Conservation (phyloP, 176 grass and related monocot species). For the Alloteropsis semialata region DNA sequence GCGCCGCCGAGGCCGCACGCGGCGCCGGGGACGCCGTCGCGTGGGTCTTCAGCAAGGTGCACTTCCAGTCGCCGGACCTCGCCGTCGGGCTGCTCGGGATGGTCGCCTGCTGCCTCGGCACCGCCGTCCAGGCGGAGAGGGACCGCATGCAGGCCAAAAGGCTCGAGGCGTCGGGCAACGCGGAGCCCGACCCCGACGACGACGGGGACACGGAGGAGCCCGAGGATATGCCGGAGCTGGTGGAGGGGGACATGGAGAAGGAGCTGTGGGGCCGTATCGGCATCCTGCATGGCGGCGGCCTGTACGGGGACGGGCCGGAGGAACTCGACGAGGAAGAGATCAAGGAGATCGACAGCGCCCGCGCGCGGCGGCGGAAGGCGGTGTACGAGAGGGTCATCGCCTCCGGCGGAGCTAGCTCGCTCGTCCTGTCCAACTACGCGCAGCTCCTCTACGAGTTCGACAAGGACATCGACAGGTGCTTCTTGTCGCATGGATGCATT, state of each 20-base stretch:
- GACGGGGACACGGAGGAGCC: background rate
- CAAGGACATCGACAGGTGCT: conserved; percentile 55
- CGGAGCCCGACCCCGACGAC: background rate
- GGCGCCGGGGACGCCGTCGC: conserved; percentile 42
- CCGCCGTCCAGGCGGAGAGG: conserved; percentile 33
- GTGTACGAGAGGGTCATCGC: conserved; percentile 70
- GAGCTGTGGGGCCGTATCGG: conserved; percentile 64
- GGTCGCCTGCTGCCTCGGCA: conserved; percentile 39
- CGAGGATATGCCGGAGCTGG: conserved; percentile 30
- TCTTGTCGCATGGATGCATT: background rate
- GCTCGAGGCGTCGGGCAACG: background rate
- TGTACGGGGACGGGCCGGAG: background rate
- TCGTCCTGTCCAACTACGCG: conserved; percentile 90
- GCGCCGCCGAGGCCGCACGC: conserved; percentile 35
- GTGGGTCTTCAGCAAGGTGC: conserved; percentile 50
- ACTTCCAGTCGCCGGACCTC: conserved; percentile 50
- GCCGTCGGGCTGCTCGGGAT: conserved; percentile 43
- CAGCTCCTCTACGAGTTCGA: conserved; percentile 86
- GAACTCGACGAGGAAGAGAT: conserved; percentile 15
- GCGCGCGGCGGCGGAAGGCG: conserved; percentile 30
- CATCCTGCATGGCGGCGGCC: conserved; percentile 36
- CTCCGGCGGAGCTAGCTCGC: conserved; percentile 45
- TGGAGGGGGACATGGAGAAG: conserved; percentile 30
- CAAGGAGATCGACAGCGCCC: background rate
- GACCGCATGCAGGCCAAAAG: conserved; percentile 7